Conservation (phyloP, 352 stramenopile species). For the Globisporangium sylvaticum region DNA sequence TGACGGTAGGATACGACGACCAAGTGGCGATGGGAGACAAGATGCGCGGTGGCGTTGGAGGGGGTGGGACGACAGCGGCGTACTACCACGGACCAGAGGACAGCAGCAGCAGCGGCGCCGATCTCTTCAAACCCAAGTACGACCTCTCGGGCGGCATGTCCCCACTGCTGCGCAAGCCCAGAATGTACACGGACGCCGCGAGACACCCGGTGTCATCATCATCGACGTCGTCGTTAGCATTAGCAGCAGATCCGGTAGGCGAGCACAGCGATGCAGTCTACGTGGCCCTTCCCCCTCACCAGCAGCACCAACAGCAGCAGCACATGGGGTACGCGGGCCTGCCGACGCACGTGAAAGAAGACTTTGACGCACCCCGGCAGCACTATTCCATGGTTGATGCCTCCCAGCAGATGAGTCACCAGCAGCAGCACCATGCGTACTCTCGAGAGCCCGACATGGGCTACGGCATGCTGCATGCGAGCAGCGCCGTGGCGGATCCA, state of each 20-base stretch:
- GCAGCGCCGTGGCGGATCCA: neutral
- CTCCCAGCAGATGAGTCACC: neutral
- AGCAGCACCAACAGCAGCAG: neutral
- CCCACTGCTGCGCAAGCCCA: constrained; percentile 17
- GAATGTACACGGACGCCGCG: neutral
- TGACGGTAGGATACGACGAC: constrained; percentile 6
- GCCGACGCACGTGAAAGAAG: neutral
- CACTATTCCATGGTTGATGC: constrained; percentile 1
- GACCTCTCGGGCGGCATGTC: constrained; percentile 8
- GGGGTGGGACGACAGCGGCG: neutral
- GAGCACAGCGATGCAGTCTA: neutral
- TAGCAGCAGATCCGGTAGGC: neutral
- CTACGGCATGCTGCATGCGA: constrained; percentile 5
- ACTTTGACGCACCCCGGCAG: constrained; percentile 4
- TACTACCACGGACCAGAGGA: constrained; percentile 11
- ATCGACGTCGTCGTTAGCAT: neutral
- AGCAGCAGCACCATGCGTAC: constrained; percentile 1
- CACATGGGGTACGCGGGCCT: constrained; percentile 1
- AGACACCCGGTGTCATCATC: neutral
- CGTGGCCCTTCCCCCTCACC: neutral
- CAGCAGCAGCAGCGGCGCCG: neutral
- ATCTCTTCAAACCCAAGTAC: constrained; percentile 16
- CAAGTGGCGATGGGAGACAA: neutral
- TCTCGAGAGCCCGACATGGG: neutral
- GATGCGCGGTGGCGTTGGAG: neutral